Conservation (phyloP, 1,284 basidiomycete genomes). For the Coriolopsis trogii region DNA sequence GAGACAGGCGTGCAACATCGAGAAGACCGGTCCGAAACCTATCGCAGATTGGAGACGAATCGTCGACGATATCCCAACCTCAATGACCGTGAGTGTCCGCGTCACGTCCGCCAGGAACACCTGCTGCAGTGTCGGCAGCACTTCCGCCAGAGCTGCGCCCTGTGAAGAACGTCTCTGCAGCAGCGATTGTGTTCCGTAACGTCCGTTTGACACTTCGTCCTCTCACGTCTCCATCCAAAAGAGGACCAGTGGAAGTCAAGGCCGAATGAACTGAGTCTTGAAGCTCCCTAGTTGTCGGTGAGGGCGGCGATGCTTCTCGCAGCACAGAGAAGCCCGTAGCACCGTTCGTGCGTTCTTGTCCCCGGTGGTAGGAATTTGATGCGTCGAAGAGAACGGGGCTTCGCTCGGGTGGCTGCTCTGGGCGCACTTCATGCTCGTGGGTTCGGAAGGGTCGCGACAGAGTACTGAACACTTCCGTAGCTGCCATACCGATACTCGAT, state of each 20-base stretch:
- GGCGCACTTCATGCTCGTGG: conserved; percentile 16
- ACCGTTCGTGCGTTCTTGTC: conserved; percentile 27
- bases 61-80: neutral
- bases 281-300: conserved; percentile 39
- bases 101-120: conserved; percentile 27
- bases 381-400: conserved; percentile 24
- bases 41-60: too few relatives aligned
- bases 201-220: conserved; percentile 66
- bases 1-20: too few relatives aligned
- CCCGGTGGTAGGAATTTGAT: conserved; percentile 30
- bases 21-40: too few relatives aligned
- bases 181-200: conserved; percentile 64
- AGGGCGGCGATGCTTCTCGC: conserved; percentile 30
- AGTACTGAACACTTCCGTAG: conserved; percentile 14
- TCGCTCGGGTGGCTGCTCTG: conserved; percentile 13
- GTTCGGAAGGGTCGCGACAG: conserved; percentile 14
- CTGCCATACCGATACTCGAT: conserved; percentile 20
- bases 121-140: conserved; percentile 27
- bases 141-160: conserved; percentile 32
- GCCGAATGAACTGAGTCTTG: conserved; percentile 47
- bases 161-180: conserved; percentile 68
- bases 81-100: conserved; percentile 31
- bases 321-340: conserved; percentile 22
- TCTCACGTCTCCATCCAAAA: conserved; percentile 40
- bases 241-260: conserved; percentile 35